These are phyloP conservation scores for Aureobasidium sp. DNA, from an alignment of 2,329 filamentous ascomycete species.

Conservation along the genomic window DNA sequence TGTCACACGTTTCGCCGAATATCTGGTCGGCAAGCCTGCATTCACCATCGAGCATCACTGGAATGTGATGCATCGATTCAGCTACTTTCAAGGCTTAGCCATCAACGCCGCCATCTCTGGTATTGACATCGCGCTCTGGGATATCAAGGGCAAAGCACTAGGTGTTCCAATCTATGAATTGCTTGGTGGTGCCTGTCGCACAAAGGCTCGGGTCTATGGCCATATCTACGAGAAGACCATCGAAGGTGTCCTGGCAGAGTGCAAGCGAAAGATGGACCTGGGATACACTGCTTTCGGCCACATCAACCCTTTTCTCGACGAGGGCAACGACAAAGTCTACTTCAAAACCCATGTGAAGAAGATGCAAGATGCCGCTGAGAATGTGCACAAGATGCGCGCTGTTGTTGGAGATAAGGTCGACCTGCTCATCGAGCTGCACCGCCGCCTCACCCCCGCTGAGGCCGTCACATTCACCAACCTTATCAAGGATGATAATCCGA, in stretches of 20 bases:
- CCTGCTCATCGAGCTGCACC: not conserved
- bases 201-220: not conserved
- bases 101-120: not conserved
- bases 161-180: not conserved
- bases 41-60: not conserved
- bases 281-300: not conserved
- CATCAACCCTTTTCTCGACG: not conserved
- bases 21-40: not conserved
- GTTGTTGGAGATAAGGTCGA: not conserved
- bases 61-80: not conserved
- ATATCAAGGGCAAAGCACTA: not conserved
- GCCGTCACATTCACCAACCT: not conserved
- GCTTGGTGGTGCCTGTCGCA: not conserved
- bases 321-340: not conserved
- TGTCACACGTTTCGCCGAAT: not conserved
- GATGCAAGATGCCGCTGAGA: not conserved
- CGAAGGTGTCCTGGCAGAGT: not conserved
- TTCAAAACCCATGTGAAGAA: not conserved
- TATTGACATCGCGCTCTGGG: not conserved
- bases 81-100: not conserved
- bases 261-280: not conserved
- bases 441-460: not conserved
- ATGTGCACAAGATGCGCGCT: not conserved
- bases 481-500: not conserved
- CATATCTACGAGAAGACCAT: not conserved